phyloP scores from a whole-genome alignment of 2,329 filamentous ascomycete species.

The Berkeleyomyces rouxiae region DNA sequence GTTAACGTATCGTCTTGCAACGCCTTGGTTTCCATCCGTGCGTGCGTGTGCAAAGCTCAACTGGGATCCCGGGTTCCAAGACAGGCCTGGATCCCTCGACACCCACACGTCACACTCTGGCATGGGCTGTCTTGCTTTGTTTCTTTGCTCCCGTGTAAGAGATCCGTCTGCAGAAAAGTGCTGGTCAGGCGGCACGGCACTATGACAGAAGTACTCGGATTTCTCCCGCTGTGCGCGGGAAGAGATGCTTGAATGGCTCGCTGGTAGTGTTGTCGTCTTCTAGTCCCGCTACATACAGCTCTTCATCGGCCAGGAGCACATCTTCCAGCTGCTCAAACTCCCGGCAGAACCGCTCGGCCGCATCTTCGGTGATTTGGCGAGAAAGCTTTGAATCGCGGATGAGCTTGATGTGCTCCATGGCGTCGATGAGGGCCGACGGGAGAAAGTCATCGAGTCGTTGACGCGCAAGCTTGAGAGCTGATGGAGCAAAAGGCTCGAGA shows the following conservation, averaged over 20 bases:
- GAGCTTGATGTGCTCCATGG: constrained; percentile 60
- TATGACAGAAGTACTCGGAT: constrained; percentile 42
- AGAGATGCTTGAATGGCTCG: constrained; percentile 27
- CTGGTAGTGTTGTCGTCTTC: constrained; percentile 17
- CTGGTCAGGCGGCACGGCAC: background rate
- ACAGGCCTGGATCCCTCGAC: no score
- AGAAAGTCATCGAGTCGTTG: constrained; percentile 78
- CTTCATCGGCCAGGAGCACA: constrained; percentile 29
- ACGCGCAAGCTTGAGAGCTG: constrained; percentile 47
- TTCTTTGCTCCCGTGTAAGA: no score
- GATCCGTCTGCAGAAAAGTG: no score
- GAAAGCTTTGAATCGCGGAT: constrained; percentile 58
- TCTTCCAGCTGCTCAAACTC: constrained; percentile 55
- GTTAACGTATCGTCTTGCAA: no score
- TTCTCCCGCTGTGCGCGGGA: constrained; percentile 43
- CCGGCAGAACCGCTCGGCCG: constrained; percentile 65
- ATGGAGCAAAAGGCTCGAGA: constrained; percentile 41
- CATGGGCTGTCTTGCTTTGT: no score
- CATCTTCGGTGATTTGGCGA: constrained; percentile 63
- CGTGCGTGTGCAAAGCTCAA: no score
- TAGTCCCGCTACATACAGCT: constrained; percentile 15
- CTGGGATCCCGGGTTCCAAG: no score
- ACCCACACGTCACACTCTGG: no score
- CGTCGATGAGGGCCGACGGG: constrained; percentile 84
- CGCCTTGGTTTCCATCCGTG: no score